These are phyloP conservation scores for Paspalum vaginatum DNA, from an alignment of 176 grass and related monocot species.

Conservation along the genomic window DNA sequence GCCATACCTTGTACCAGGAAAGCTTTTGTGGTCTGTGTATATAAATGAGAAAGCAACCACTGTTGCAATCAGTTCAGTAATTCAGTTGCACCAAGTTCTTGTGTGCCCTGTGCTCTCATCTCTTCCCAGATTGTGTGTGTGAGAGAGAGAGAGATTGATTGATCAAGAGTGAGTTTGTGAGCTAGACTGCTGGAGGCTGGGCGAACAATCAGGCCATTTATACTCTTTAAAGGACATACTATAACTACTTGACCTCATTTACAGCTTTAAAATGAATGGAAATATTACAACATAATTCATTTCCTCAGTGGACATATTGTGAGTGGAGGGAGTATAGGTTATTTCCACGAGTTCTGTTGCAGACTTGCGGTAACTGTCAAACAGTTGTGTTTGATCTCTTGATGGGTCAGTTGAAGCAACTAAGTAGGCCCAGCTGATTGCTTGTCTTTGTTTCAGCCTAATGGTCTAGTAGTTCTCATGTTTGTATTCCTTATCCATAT, in stretches of 20 bases:
- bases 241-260: not conserved
- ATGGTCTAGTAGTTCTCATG: not conserved
- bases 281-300: not conserved
- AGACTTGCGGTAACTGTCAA: not conserved
- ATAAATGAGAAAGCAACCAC: too few relatives aligned
- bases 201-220: not conserved
- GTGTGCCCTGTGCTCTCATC: too few relatives aligned
- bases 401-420: slow-evolving; percentile 6
- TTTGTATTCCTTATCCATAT: slow-evolving; percentile 4
- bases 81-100: too few relatives aligned
- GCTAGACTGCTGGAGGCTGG: too few relatives aligned
- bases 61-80: too few relatives aligned
- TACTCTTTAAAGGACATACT: not conserved
- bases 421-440: not conserved
- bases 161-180: too few relatives aligned
- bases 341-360: not conserved
- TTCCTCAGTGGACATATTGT: not conserved
- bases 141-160: too few relatives aligned
- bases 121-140: too few relatives aligned
- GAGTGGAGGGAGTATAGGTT: not conserved
- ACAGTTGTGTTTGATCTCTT: not conserved
- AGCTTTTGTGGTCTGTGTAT: too few relatives aligned
- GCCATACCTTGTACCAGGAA: too few relatives aligned
- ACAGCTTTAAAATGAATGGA: not conserved
- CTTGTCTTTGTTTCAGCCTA: not conserved